Conservation (phyloP, 2,329 filamentous ascomycete species). For the Talaromyces sp. region DNA sequence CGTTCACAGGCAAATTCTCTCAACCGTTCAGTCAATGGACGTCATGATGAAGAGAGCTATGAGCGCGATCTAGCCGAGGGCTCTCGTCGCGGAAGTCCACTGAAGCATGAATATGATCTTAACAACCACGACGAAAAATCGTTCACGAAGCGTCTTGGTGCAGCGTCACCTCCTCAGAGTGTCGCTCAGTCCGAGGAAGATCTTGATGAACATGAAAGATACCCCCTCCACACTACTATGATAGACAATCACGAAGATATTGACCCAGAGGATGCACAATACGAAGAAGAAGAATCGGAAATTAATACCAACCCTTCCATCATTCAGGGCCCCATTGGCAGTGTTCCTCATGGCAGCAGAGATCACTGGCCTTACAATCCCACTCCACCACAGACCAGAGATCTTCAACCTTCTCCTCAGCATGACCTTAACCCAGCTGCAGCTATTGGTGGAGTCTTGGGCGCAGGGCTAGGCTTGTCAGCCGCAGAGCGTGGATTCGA, state of each 20-base stretch:
- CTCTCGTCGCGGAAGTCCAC: constrained; percentile 41
- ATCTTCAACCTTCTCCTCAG: constrained; percentile 35
- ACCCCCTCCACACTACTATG: constrained; percentile 65
- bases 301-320: constrained; percentile 81
- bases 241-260: constrained; percentile 58
- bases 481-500: constrained; percentile 48
- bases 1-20: constrained; percentile 43
- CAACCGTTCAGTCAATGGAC: constrained; percentile 37
- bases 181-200: constrained; percentile 44
- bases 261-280: constrained; percentile 73
- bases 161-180: constrained; percentile 54
- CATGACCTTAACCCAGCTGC: constrained; percentile 28
- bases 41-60: constrained; percentile 25
- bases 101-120: constrained; percentile 43
- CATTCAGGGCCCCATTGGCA: constrained; percentile 68
- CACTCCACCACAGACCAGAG: constrained; percentile 50
- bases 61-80: constrained; percentile 24
- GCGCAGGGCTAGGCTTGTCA: constrained; percentile 48
- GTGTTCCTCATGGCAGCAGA: constrained; percentile 45
- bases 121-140: constrained; percentile 37
- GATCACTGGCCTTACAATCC: constrained; percentile 56
- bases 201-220: constrained; percentile 40
- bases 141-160: constrained; percentile 38
- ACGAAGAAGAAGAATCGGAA: constrained; percentile 53
- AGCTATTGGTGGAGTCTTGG: constrained; percentile 44